Evolutionary conservation across 306 rosid genomes (phyloP), one percentile per base, ranked within the genome.

Genomic region (Senna siamea): DNA sequence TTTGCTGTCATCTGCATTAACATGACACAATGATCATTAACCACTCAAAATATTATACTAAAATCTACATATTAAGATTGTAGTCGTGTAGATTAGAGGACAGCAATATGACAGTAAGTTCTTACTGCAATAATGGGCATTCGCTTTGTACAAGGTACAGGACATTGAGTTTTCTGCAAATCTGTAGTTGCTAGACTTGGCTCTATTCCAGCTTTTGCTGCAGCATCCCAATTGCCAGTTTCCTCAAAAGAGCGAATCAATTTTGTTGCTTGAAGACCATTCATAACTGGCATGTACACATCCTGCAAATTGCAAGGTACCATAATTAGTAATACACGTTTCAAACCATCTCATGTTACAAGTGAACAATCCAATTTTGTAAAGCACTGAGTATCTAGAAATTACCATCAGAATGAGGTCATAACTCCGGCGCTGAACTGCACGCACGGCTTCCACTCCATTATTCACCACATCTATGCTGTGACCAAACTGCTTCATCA

Each of bases 401-500:
- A 51, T 64, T 86, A 89, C 97, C 97, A 92, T 92, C 37, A 92
- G 76, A 73, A 89, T 51, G 79, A 92, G 87, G 81, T 81, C 79
- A 63, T 88, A 92, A 19, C 68, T 15, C 19, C 67, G 61, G 17
- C 77, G 65, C 23, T 89, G 97, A 80, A 89, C 83, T 30, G 97
- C 96, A 7, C 79, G 77, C 20, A 92, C 92, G 13, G 96, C 97
- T 85, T 89, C 97, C 8, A 57, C 81, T 54, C 98, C 98, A 47
- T 89, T 88, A 55, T 83, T 82, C 44, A 88, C 96, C 12, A 92
- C 89, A 41, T 88, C 89, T 15, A 92, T 82, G 75, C 62, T 85
- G 53, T 88, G 92, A 35, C 98, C 98, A 44, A 92, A 76, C 81
- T 58, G 92, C 81, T 89, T 89, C 96, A 92, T 89, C 96, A 92